A percentile compares a stretch with the other conserved stretches of the same genome.
Conservation (phyloP, 148 eudicot genomes). For the Vaccinium myrtillus region DNA sequence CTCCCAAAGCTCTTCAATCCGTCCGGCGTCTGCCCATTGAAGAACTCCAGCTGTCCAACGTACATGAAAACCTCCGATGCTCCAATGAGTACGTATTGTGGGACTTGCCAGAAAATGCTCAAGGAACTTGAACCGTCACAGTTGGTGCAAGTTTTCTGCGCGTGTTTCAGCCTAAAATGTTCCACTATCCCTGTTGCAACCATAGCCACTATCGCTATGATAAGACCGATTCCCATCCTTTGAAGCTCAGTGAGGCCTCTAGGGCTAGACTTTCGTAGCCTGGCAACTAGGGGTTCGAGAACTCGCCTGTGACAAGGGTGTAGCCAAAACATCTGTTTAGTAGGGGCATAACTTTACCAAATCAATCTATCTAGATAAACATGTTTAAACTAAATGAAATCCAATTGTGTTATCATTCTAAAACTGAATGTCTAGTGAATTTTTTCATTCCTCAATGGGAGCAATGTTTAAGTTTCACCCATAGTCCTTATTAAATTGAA, state of each 20-base stretch:
- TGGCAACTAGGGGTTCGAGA: constrained; percentile 42
- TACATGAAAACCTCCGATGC: constrained; percentile 80
- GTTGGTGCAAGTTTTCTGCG: constrained; percentile 20
- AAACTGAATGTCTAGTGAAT: not conserved
- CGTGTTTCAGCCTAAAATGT: constrained; percentile 41
- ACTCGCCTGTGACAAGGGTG: constrained; percentile 31
- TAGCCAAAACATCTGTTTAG: not conserved
- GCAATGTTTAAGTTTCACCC: not conserved
- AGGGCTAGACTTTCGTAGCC: constrained; percentile 25
- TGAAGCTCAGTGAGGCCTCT: constrained; percentile 61
- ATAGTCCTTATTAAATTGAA: not conserved
- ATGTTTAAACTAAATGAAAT: not conserved
- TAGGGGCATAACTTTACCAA: not conserved
- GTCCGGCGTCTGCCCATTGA: constrained; percentile 62
- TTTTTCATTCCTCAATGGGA: not conserved
- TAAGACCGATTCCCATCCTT: constrained; percentile 66
- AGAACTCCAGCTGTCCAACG: constrained; percentile 75
- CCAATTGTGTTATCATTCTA: not conserved
- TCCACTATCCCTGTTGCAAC: constrained; percentile 57
- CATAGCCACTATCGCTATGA: constrained; percentile 59
- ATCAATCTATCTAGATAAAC: not conserved
- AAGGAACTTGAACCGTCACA: constrained; percentile 42
- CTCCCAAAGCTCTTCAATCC: constrained; percentile 76
- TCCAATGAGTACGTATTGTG: constrained; percentile 67
- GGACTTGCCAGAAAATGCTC: constrained; percentile 70